A percentile compares a stretch with the other conserved stretches of the same genome.
Evolutionary conservation across 164 flowering plant species (phyloP).

Genomic region (Dillenia suffruticosa): DNA sequence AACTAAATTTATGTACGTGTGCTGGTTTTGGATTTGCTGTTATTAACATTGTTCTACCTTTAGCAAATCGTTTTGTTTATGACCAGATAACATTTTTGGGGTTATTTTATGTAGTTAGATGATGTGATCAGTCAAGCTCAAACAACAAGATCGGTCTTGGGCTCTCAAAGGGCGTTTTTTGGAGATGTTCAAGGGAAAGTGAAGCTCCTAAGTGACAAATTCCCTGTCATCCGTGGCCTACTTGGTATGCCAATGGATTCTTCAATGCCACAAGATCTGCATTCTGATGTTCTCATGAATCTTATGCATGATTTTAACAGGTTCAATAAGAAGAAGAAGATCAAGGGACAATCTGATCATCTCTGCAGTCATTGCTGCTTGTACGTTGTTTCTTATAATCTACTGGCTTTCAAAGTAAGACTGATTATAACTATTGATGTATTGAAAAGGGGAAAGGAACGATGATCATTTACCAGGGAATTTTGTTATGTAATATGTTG

Average conservation of each 20-base stretch:
- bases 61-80: neutral
- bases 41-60: too few relatives aligned
- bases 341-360: constrained; percentile 95
- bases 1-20: too few relatives aligned
- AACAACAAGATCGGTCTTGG: constrained; percentile 70
- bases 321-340: constrained; percentile 76
- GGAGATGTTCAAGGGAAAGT: constrained; percentile 96
- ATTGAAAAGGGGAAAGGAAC: neutral
- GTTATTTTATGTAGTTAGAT: constrained; percentile 58
- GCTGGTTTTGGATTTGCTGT: too few relatives aligned
- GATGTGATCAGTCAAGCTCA: constrained; percentile 97
- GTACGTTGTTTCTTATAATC: constrained; percentile 89
- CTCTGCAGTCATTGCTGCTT: constrained; percentile 90
- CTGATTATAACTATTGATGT: constrained; percentile 5
- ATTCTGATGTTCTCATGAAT: neutral
- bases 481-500: constrained; percentile 9
- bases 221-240: constrained; percentile 86
- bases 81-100: neutral
- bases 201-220: constrained; percentile 74
- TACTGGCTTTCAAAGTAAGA: constrained; percentile 91
- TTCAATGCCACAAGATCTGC: neutral
- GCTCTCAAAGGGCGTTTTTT: constrained; percentile 73
- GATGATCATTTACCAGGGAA: constrained; percentile 4
- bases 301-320: constrained; percentile 29
- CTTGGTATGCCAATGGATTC: constrained; percentile 45